These are phyloP conservation scores for Tulasnella sp. DNA, from an alignment of 768 basidiomycete species.

Conservation along the genomic window DNA sequence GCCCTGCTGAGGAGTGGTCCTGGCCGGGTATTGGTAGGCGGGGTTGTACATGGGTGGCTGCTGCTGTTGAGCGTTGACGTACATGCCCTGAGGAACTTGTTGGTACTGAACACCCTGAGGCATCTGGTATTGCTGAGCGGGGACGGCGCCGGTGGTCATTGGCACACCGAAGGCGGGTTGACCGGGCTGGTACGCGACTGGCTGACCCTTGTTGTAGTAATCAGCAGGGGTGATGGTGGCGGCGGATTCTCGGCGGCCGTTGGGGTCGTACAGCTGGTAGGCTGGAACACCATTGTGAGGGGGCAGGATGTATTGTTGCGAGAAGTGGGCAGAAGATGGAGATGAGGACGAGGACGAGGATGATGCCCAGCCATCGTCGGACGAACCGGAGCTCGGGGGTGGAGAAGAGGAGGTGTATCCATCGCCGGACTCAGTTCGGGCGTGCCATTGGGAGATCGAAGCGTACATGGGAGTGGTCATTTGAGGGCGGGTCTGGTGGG, in stretches of 20 bases:
- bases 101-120: conserved; percentile 17
- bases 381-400: conserved; percentile 30
- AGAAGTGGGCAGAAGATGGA: conserved; percentile 29
- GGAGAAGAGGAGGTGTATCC: conserved; percentile 27
- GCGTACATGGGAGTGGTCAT: conserved; percentile 31
- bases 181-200: conserved; percentile 8
- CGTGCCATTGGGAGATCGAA: conserved; percentile 33
- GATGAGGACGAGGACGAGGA: conserved; percentile 22
- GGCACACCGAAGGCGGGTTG: conserved; percentile 11
- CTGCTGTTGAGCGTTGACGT: conserved; percentile 10
- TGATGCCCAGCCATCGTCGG: conserved; percentile 22
- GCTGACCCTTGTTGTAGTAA: conserved; percentile 28
- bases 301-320: conserved; percentile 28
- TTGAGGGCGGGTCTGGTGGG: conserved; percentile 30
- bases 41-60: conserved; percentile 8
- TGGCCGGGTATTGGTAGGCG: conserved; percentile 12
- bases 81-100: conserved; percentile 22
- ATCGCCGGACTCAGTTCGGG: conserved; percentile 8
- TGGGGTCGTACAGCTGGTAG: conserved; percentile 28
- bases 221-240: conserved; percentile 31
- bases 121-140: background rate
- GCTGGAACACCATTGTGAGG: conserved; percentile 12
- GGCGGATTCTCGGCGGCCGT: conserved; percentile 31
- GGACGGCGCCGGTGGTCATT: conserved; percentile 19
- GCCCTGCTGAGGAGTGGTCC: background rate